Percentiles rank a stretch among this genome's conserved stretches.
Evolutionary conservation across 202 grass and related monocot species (phyloP).

Genomic region (Carex arenaria): DNA sequence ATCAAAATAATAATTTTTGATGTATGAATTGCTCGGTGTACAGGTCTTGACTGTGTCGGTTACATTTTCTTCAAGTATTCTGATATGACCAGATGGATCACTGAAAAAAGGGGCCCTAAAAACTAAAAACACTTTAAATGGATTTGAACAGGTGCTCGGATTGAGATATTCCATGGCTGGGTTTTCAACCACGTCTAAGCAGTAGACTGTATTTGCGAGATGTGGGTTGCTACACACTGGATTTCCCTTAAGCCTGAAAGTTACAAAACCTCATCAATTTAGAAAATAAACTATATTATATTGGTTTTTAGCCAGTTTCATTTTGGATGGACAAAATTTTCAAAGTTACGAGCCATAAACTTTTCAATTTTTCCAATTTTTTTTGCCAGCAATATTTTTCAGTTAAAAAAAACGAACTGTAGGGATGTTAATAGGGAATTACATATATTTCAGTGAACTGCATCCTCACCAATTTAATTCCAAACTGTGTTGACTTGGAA

Average conservation of each 20-base stretch:
- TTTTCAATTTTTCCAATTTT: neutral
- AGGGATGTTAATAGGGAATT: neutral
- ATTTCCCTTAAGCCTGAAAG: slow-evolving; percentile 66
- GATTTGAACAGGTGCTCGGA: slow-evolving; percentile 29
- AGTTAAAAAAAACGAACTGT: neutral
- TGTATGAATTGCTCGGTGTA: neutral
- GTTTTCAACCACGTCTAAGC: slow-evolving; percentile 15
- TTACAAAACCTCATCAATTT: neutral
- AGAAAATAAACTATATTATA: neutral
- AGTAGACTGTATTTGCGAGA: slow-evolving; percentile 28
- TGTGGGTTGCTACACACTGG: slow-evolving; percentile 18
- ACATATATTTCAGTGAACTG: no score
- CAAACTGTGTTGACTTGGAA: neutral
- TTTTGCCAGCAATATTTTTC: neutral
- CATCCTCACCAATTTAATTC: neutral
- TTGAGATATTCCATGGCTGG: neutral
- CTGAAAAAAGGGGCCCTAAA: slow-evolving; percentile 65
- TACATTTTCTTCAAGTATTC: neutral
- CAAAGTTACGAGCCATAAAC: neutral
- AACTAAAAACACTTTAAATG: slow-evolving; percentile 40
- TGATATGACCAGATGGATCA: neutral
- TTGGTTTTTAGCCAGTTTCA: neutral
- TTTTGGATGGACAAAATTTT: neutral
- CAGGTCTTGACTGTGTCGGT: neutral
- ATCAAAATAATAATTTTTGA: slow-evolving; percentile 1